Evolutionary conservation across 1,284 basidiomycete species (phyloP), one percentile per base, ranked within the genome.

Genomic region (Fomitopsis palustris): DNA sequence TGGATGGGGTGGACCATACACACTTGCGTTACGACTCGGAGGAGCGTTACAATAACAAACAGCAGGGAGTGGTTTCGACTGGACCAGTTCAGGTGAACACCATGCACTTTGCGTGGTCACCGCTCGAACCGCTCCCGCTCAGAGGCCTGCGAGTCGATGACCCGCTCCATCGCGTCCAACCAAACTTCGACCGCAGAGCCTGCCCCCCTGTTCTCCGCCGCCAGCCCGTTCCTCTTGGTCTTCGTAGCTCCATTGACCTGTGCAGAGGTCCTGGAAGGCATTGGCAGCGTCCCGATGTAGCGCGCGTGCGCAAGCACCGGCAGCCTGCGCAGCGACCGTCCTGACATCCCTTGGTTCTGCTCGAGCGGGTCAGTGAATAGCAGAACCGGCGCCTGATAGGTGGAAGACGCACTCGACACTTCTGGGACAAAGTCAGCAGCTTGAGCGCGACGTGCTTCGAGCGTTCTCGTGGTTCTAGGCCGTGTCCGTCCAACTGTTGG

Each of bases 291-390:
- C 17, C 85, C 84, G 54, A 96, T 87, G 70, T 95, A 88, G 3
- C 86, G 81, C 2, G 95, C 92, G 60, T 97, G 87, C 1, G 96
- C 94, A 33, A 99, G 82, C 29, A 98, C 92, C 1, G 96, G 96
- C 19, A 99, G 79, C 9, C 94, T 85, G 14, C 96, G 85, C 7
- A 99, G 80, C 3, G 93, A 88, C 51, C 96, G 86, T 17, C 96
- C 96, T 9, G 96, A 97, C 77, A 96, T 84, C n/a, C 85, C 85
- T 72, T 92, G 81, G 33, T 75, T 72, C 85, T 85, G 43, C 38
- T n/a, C 8, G 31, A 1, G 16, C 49, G 19, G 12, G 27, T 55
- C 19, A 45, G 33, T n/a, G 21, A 4, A 1, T 38, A 10, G 42
- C 12, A 7, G 25, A 29, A 19, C 2, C 14, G 9, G 4, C 29